Evolutionary conservation across 768 basidiomycete genomes (phyloP), one percentile per base, ranked within the genome.

Genomic region (Calocybe cyanea): DNA sequence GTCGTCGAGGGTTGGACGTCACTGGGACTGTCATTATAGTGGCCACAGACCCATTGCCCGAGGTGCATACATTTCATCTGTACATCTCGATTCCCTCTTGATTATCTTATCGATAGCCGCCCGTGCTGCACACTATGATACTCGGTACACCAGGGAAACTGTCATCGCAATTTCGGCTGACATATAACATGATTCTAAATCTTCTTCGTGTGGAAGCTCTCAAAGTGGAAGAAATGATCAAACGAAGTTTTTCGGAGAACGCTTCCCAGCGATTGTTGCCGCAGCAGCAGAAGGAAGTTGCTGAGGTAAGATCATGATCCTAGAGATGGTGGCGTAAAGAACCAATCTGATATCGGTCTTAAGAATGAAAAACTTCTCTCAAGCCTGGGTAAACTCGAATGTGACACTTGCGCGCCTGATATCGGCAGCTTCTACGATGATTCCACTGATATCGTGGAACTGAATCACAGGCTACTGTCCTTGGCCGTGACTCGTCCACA

Each of bases 111-210:
- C 38, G 42, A 33, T 56, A 96, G 92, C 82, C 84, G 77, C 68
- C 71, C 10, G 79, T 78, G 1, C 69, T 99, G 38, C 76, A 75
- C 39, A 83, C 78, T 15, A 96, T 97, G 94, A 92, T 99, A 67
- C 80, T 95, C 14, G 96, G 96, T n/a, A 81, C 72, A 25, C 92
- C 96, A 1, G 87, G 87, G 45, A 93, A 93, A 63, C 78, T 99
- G 14, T 81, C 85, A 38, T 98, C 95, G 1, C 96, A 98, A 60
- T 99, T 99, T 73, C 78, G 96, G 44, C 74, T 99, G 52, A 99
- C 96, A 1, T 99, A 98, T 68, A 98, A 97, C 63, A 98, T 99
- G 96, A 98, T 99, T 50, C 68, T 99, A 49, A 99, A 99, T 60
- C 69, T 99, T 31, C 76, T 99, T 8, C 83, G 96, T 15, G 96